Evolutionary conservation across 1,284 basidiomycete species (phyloP), one percentile per base, ranked within the genome.

Genomic region (Heterobasidion annosum): DNA sequence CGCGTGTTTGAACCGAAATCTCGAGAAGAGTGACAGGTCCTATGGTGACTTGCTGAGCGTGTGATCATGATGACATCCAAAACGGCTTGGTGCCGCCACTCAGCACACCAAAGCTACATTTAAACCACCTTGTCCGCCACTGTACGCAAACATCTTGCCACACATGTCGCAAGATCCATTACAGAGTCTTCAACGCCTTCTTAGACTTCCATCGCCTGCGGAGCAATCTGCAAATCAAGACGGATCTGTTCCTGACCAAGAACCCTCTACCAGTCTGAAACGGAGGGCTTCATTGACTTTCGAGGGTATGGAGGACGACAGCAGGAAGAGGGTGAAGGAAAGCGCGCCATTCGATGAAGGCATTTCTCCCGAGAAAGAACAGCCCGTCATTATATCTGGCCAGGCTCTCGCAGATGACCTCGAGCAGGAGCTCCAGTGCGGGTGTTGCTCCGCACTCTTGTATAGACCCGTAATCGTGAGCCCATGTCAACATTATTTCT

Each of bases 401-500:
- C 54, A 55, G 46, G 62, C 68, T 51, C 72, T 89, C 52, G 76
- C 75, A 32, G 79, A 84, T 51, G 79, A 83, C 59, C 70, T 90
- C 52, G 79, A 76, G 37, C 75, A 85, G 64, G 88, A 91, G 65
- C 73, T 91, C 45, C 82, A 86, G 60, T 91, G 88, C 60, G 88
- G 85, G n/a, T 90, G 88, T 64, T 91, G 88, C 66, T 78, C 86
- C 34, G 88, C 80, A 54, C 73, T 91, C 46, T 81, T 87, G 55
- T 88, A 90, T 67, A 74, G 78, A 56, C 88, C 88, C 4, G 88
- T 91, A 8, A 71, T 88, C 34, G 86, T 91, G 50, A 73, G 76
- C 33, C 88, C 88, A 16, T 91, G 88, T 64, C 85, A 91, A 61
- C 88, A 89, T 73, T 89, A 86, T 74, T 91, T 88, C 65, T 91